Evolutionary conservation across 1,284 basidiomycete species (phyloP), one percentile per base, ranked within the genome.

Genomic region (Ganoderma boninense): DNA sequence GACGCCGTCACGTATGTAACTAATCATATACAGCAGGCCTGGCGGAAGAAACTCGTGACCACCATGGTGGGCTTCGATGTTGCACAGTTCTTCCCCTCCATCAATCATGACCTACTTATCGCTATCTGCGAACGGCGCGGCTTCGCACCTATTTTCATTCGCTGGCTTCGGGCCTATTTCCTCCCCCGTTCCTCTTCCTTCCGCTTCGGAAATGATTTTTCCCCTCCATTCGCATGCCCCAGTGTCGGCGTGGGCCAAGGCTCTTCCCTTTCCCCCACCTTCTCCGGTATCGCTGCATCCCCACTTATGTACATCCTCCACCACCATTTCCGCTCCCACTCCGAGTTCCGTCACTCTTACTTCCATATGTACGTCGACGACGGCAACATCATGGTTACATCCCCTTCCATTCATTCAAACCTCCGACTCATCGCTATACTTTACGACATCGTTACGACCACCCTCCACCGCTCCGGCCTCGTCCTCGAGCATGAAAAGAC

Each of bases 301-400:
- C 73, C 68, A 0, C 52, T 67, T 1, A 29, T 72, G 1, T 67
- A 69, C 54, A 18, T 49, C 2, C 60, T 63, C 2, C 64, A 49
- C 26, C 46, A 54, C 23, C 35, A 52, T 5, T 42, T 38, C 11
- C 38, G 46, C 2, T 23, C 11, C 1, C 32, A 49, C 44, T 13
- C 40, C 2, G 26, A 32, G 32, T 56, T 7, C 16, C 23, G 29
- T 1, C 11, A 10, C 54, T 32, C 54, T 14, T 56, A 56, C 26
- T 23, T 26, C 23, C 54, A 56, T 26, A 23, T 56, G 65, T 75
- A 67, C 18, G 74, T 75, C 1, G 74, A 75, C 32, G 67, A 75
- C 54, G 74, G 74, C 13, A 56, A 67, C 16, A 43, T 69, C 52
- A 29, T 68, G 1, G 70, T 49, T 11, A 40, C 64, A 0, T 52